Conservation (phyloP, 345 rosid species). For the Angophora floribunda region DNA sequence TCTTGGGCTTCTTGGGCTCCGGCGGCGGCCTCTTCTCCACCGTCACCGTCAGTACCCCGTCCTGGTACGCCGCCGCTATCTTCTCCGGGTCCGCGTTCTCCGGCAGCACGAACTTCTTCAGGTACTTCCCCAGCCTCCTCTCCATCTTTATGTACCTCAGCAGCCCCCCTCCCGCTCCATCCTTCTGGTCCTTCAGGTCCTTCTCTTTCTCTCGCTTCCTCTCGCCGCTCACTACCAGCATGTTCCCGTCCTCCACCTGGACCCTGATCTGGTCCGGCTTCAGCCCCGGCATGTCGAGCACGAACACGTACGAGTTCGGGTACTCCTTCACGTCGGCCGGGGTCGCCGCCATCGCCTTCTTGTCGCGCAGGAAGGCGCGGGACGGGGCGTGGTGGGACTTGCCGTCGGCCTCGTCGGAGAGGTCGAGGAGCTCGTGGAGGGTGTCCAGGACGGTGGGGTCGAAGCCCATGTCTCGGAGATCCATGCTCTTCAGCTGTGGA, state of each 20-base stretch:
- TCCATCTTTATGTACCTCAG: constrained; percentile 19
- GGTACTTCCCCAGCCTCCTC: constrained; percentile 16
- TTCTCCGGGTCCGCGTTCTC: constrained; percentile 15
- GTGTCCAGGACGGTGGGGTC: not conserved
- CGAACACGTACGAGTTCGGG: constrained; percentile 4
- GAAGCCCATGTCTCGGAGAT: not conserved
- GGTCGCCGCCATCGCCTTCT: constrained; percentile 7
- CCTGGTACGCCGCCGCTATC: constrained; percentile 5
- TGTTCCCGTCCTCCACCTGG: constrained; percentile 11
- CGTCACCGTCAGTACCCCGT: constrained; percentile 19
- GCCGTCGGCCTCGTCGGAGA: not conserved
- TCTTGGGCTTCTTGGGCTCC: constrained; percentile 25
- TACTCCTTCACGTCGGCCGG: constrained; percentile 15
- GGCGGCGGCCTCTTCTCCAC: constrained; percentile 23
- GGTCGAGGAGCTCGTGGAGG: constrained; percentile 6
- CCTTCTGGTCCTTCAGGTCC: constrained; percentile 8
- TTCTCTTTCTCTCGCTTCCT: constrained; percentile 15
- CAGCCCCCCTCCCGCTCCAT: not conserved
- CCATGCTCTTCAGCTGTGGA: not conserved
- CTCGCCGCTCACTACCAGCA: constrained; percentile 8
- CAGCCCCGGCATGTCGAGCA: constrained; percentile 14
- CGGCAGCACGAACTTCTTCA: constrained; percentile 17
- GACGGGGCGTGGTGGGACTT: constrained; percentile 2
- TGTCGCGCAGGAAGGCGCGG: constrained; percentile 6
- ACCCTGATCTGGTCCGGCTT: constrained; percentile 9